Conservation (phyloP, 192 early-diverging fungal genomes). For the Oehlia diaphana region DNA sequence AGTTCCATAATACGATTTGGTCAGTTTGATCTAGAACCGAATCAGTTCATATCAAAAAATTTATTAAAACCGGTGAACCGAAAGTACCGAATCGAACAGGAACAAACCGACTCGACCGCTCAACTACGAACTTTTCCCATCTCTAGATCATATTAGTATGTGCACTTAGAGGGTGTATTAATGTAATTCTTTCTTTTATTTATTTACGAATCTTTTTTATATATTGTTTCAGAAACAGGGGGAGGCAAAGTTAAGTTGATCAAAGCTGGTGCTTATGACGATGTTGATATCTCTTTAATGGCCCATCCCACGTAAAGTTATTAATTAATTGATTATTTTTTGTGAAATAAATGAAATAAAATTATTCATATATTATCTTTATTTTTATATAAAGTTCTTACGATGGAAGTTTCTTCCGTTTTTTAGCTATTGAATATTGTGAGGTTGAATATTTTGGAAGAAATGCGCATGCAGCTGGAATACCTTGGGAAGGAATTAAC, state of each 20-base stretch:
- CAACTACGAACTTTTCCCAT: too few species aligned
- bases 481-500: conserved; percentile 55
- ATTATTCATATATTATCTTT: neutral
- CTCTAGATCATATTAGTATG: too few species aligned
- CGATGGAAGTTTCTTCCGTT: conserved; percentile 48
- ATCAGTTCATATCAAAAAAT: too few species aligned
- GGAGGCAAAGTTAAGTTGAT: conserved; percentile 77
- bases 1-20: too few species aligned
- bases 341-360: neutral
- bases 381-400: conserved; percentile 34
- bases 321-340: neutral
- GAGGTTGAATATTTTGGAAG: conserved; percentile 70
- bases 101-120: too few species aligned
- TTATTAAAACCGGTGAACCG: too few species aligned
- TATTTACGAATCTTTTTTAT: conserved; percentile 2
- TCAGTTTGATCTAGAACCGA: too few species aligned
- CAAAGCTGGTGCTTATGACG: conserved; percentile 67
- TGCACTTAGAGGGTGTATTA: too few species aligned
- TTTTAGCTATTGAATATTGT: conserved; percentile 45
- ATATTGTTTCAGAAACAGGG: conserved; percentile 40
- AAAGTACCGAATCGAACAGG: too few species aligned
- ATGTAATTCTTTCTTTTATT: too few species aligned
- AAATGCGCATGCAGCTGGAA: conserved; percentile 68
- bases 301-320: conserved; percentile 63
- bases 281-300: conserved; percentile 77